phyloP scores from a whole-genome alignment of 805 yeast species.

The Kuraishia floccosa region DNA sequence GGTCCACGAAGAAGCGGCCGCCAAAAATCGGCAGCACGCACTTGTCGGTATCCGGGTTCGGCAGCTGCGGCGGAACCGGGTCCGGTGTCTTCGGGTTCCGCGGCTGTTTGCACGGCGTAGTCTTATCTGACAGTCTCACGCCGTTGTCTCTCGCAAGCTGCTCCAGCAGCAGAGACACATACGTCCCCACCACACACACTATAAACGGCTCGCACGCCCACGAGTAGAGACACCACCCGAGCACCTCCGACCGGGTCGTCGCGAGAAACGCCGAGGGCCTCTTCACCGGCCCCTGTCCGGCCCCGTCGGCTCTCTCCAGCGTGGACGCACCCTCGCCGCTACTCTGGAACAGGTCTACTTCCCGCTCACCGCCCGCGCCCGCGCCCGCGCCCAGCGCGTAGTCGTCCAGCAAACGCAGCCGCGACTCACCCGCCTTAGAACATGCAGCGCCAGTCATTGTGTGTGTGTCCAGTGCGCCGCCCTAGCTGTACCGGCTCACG shows the following conservation, averaged over 20 bases:
- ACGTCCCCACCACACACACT: constrained; percentile 71
- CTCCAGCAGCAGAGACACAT: constrained; percentile 61
- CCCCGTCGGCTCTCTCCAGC: neutral
- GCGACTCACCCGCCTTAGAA: too few relatives aligned
- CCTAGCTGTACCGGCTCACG: too few relatives aligned
- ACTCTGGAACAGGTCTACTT: too few relatives aligned
- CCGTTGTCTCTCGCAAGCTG: constrained; percentile 67
- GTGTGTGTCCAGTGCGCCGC: too few relatives aligned
- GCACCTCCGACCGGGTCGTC: constrained; percentile 22
- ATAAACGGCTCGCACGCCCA: constrained; percentile 78
- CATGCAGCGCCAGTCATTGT: too few relatives aligned
- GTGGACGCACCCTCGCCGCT: too few relatives aligned
- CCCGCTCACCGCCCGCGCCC: too few relatives aligned
- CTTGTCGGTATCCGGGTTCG: constrained; percentile 4
- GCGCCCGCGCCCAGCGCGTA: too few relatives aligned
- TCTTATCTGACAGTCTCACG: constrained; percentile 46
- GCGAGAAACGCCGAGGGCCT: too few relatives aligned
- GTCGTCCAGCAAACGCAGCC: too few relatives aligned
- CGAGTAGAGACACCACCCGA: constrained; percentile 61
- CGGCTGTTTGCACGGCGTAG: constrained; percentile 35
- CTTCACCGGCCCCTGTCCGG: neutral
- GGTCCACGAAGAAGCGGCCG: constrained; percentile 38
- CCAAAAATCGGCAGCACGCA: constrained; percentile 22
- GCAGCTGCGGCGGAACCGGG: constrained; percentile 19
- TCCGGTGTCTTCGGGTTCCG: constrained; percentile 19